Base-by-base conservation (phyloP, 1,284 basidiomycete genomes). In the Pseudozyma pruni region DNA sequence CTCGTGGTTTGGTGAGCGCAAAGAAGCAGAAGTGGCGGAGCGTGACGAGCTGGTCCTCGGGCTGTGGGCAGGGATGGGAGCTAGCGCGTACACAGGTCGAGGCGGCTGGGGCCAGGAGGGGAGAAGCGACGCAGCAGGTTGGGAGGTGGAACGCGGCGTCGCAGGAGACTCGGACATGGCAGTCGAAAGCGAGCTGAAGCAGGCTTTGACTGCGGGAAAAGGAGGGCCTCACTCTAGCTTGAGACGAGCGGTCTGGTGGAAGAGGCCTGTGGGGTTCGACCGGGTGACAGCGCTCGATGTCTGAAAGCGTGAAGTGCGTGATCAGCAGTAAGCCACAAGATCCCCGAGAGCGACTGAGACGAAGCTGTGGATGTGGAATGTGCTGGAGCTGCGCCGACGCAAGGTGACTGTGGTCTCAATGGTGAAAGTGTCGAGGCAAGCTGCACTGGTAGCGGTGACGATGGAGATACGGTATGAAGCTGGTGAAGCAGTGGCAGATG, bases 51-150 rank as follows among this genome's bases (percentile, higher is more conserved):
- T 45, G 17, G 50, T 8, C n/a, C 61, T 16, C n/a, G 50, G 32
- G 51, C 22, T 64, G 14, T 50, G 34, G 4, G 39, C 27, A 11
- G 50, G 39, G 20, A 64, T 54, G 23, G 61, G 61, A 27, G 46
- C 61, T 38, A 64, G 38, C 16, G 55, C 61, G 55, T 64, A 64
- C 8, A 55, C 38, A 19, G 51, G 50, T 33, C 42, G 35, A 37
- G 61, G 55, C 41, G 43, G 23, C 44, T 64, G 55, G 10, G 61
- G 61, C 61, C 61, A 64, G 23, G 55, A 53, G 23, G 61, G 55
- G 37, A 64, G 19, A 14, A 64, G 55, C 46, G 55, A 58, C 20
- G 61, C 41, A 54, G 51, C 55, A 37, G 55, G 16, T n/a, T 46
- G 55, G 38, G 46, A 25, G 52, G 55, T 39, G 42, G 49, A 41